Evolutionary conservation across 306 rosid genomes (phyloP), one percentile per base, ranked within the genome.

Genomic region (Gleditsia sinensis): DNA sequence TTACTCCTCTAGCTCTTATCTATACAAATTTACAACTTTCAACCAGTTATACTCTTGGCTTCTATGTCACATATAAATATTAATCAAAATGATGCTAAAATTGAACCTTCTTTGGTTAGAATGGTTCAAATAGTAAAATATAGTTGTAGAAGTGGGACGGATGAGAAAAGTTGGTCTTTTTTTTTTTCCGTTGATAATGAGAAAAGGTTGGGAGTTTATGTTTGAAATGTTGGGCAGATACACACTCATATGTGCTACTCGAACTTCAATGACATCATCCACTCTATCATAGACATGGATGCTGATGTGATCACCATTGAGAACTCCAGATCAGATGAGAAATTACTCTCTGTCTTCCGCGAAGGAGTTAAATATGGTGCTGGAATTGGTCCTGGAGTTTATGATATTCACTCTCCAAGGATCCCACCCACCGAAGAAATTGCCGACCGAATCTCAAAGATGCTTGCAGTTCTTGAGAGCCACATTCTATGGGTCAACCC

Each of bases 171-270:
- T 57, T 57, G 66, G 43, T 16, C 0, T 36, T 4, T 8, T 30
- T 28, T n/a, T 54, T 24, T 28, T n/a, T n/a, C n/a, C 1, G 2
- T 27, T 13, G 37, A 56, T 16, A 54, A 24, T 24, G 10, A 12
- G 16, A 27, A 2, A 12, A 13, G 62, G 3, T 32, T 17, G 65
- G 43, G 19, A 32, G 33, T 59, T 16, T 48, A 30, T 17, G n/a
- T 32, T 32, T n/a, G n/a, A n/a, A 19, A 60, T 34, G 12, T 61
- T 61, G 67, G 67, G 17, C 92, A 92, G 97, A 85, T 90, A 75
- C 97, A 92, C 82, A 92, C 97, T 43, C 97, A 92, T 74, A 90
- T 92, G 97, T 92, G 96, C 80, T 89, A 92, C 87, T 89, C 97
- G 19, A 88, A 92, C 75, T 89, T 92, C 88, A 92, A 85, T 21